These are phyloP conservation scores for Globisporangium nodosum DNA, from an alignment of 352 stramenopile species.

Conservation along the genomic window DNA sequence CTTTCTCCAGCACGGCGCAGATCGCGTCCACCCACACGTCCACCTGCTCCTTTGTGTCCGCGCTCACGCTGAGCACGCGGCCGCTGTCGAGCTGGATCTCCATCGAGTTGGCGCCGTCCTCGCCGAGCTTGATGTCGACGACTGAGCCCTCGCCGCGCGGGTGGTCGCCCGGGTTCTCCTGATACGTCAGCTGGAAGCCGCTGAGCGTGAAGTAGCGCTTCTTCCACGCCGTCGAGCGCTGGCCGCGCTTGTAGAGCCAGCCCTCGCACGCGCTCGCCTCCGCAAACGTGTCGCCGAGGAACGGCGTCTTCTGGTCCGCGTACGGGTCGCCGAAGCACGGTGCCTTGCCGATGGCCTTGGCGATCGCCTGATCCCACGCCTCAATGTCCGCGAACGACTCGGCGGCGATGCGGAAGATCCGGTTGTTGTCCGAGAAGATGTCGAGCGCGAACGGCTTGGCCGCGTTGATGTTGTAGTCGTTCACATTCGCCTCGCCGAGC, in stretches of 20 bases:
- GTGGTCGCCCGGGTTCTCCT: slow-evolving; percentile 53
- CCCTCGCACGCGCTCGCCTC: slow-evolving; percentile 57
- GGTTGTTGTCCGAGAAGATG: slow-evolving; percentile 79
- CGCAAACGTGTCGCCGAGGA: slow-evolving; percentile 49
- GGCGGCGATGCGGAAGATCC: slow-evolving; percentile 63
- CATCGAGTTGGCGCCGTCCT: slow-evolving; percentile 37
- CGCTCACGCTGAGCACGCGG: slow-evolving; percentile 56
- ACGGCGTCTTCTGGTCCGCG: slow-evolving; percentile 48
- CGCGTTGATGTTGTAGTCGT: slow-evolving; percentile 68
- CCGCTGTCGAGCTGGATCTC: slow-evolving; percentile 64
- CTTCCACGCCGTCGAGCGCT: slow-evolving; percentile 57
- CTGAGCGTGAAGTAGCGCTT: slow-evolving; percentile 76
- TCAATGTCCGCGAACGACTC: slow-evolving; percentile 69
- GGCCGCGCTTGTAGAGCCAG: slow-evolving; percentile 66
- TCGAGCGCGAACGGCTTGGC: slow-evolving; percentile 64
- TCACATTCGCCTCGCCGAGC: slow-evolving; percentile 55
- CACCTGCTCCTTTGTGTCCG: slow-evolving; percentile 45
- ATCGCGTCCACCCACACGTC: slow-evolving; percentile 61
- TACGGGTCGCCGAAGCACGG: slow-evolving; percentile 68
- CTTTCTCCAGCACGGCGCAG: slow-evolving; percentile 46
- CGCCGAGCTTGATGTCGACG: slow-evolving; percentile 50
- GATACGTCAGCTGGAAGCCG: slow-evolving; percentile 50
- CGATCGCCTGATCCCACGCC: slow-evolving; percentile 62
- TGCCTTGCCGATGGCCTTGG: slow-evolving; percentile 33
- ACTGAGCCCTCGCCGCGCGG: slow-evolving; percentile 55